Conservation (phyloP, 305 asterid species). For the Coffea humblotiana region DNA sequence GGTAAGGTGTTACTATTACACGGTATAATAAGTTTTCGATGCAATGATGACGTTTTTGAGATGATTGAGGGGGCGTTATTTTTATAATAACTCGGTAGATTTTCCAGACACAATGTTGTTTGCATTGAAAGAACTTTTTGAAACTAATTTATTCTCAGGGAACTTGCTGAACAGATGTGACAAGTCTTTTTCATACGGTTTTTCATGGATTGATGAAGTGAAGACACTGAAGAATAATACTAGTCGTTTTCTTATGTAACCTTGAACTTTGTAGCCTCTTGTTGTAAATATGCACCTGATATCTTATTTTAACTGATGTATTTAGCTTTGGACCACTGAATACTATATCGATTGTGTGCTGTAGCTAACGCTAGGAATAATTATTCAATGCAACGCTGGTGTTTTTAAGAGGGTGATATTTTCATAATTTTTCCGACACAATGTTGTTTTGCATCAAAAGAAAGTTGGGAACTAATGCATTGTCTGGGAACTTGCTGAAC, state of each 20-base stretch:
- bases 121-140: slow-evolving; percentile 1
- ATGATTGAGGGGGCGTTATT: neutral
- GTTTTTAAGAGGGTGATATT: neutral
- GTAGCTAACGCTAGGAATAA: neutral
- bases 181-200: neutral
- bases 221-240: neutral
- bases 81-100: neutral
- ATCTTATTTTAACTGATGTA: neutral
- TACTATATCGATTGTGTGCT: neutral
- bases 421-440: neutral
- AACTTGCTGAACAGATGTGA: neutral
- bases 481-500: slow-evolving; percentile 3
- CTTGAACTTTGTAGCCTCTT: neutral
- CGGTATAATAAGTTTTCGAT: neutral
- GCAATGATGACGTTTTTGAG: neutral
- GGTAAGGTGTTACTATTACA: slow-evolving; percentile 1
- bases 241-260: neutral
- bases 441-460: slow-evolving; percentile 1
- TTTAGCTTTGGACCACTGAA: neutral
- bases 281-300: neutral
- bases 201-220: neutral
- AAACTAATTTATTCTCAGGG: neutral
- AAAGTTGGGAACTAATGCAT: neutral
- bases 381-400: neutral
- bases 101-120: neutral